Evolutionary conservation across 495 filamentous ascomycete species (phyloP).

Genomic region (Aspergillus conjunctus): DNA sequence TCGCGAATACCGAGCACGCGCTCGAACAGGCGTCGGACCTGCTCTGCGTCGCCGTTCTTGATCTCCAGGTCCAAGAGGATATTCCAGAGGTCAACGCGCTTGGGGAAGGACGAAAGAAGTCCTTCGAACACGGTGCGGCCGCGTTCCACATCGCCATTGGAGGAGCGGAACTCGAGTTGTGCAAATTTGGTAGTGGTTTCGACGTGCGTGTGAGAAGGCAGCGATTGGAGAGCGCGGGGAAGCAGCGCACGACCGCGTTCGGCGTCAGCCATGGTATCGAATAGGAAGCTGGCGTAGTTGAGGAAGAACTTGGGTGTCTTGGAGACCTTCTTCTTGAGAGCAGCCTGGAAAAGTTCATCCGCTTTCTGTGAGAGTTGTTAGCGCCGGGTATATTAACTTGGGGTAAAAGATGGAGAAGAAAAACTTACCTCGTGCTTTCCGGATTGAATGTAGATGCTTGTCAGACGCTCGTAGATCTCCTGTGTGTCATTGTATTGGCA

Average conservation of each 20-base stretch:
- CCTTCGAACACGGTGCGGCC: constrained; percentile 94
- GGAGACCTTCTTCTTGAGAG: constrained; percentile 85
- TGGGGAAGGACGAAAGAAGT: constrained; percentile 79
- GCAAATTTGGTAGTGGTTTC: constrained; percentile 83
- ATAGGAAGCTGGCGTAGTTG: constrained; percentile 94
- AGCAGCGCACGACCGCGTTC: constrained; percentile 77
- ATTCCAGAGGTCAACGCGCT: constrained; percentile 90
- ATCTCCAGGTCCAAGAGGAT: constrained; percentile 86
- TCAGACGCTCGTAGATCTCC: constrained; percentile 85
- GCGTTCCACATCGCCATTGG: constrained; percentile 82
- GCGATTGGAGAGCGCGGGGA: constrained; percentile 82
- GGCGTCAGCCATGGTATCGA: constrained; percentile 65
- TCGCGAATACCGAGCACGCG: constrained; percentile 61
- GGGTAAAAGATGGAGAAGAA: neutral
- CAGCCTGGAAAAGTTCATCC: constrained; percentile 80
- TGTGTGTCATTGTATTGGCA: constrained; percentile 92
- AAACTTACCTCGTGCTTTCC: constrained; percentile 66
- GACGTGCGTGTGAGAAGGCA: constrained; percentile 71
- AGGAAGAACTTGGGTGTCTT: constrained; percentile 77
- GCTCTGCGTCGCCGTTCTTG: constrained; percentile 60
- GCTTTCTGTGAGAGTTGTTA: constrained; percentile 67
- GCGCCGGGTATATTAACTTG: constrained; percentile 8
- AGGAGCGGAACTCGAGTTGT: constrained; percentile 83
- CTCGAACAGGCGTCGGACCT: constrained; percentile 76
- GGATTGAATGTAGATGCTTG: constrained; percentile 92